phyloP scores from a whole-genome alignment of 2,329 filamentous ascomycete genomes.

The Rhynchosporium graminicola region DNA sequence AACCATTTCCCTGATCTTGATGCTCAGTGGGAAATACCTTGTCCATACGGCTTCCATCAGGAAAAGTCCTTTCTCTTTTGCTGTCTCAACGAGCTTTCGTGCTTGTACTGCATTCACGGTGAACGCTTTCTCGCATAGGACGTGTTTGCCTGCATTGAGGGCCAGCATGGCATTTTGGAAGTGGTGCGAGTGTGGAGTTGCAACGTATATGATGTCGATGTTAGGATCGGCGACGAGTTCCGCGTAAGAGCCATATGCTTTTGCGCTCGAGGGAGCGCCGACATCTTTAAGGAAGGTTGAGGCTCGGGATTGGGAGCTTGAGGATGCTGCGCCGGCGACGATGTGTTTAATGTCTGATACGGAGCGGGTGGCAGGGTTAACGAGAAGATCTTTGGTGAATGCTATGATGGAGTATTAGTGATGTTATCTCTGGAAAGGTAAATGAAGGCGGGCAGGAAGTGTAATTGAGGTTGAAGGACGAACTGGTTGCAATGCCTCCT shows the following conservation, averaged over 20 bases:
- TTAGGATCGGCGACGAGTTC: constrained; percentile 64
- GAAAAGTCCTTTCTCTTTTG: constrained; percentile 59
- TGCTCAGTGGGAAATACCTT: constrained; percentile 66
- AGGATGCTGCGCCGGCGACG: constrained; percentile 65
- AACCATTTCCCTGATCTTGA: constrained; percentile 56
- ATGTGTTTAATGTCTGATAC: constrained; percentile 62
- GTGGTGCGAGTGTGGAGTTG: constrained; percentile 72
- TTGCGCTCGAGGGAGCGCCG: constrained; percentile 56
- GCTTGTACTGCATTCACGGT: constrained; percentile 68
- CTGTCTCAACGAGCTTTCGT: constrained; percentile 59
- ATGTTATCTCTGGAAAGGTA: background rate
- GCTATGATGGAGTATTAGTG: constrained; percentile 38
- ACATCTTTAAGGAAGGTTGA: constrained; percentile 61
- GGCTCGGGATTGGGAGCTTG: constrained; percentile 59
- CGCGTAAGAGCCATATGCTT: constrained; percentile 66
- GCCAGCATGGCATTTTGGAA: constrained; percentile 69
- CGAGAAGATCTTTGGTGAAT: constrained; percentile 64
- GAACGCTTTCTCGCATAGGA: constrained; percentile 72
- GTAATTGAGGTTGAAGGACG: constrained; percentile 9
- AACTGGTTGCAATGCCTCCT: constrained; percentile 42
- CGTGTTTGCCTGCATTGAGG: constrained; percentile 66
- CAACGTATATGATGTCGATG: constrained; percentile 69
- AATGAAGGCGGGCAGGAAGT: background rate
- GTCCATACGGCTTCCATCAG: constrained; percentile 72
- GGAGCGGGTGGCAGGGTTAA: constrained; percentile 59